These are phyloP conservation scores for Coniochaeta hoffmannii DNA, from an alignment of 2,329 filamentous ascomycete genomes.

Conservation along the genomic window DNA sequence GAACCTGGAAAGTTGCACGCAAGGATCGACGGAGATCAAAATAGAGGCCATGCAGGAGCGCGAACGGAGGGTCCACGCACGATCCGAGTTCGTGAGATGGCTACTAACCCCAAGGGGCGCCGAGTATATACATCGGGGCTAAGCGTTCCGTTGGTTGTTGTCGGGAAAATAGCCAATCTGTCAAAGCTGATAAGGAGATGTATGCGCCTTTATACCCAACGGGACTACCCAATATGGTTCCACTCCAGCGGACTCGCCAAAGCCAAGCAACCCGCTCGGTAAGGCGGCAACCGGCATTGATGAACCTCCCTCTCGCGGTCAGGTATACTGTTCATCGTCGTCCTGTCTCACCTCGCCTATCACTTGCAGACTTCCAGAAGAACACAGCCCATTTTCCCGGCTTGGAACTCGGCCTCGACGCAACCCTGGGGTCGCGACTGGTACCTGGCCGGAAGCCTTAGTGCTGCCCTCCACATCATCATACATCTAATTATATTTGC, in stretches of 20 bases:
- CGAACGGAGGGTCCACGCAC: not conserved
- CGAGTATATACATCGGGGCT: not conserved
- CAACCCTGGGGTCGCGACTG: not conserved
- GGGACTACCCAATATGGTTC: not conserved
- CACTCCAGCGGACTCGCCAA: constrained; percentile 1
- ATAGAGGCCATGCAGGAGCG: not conserved
- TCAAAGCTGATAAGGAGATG: not conserved
- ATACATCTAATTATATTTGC: constrained; percentile 2
- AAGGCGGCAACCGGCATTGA: constrained; percentile 1
- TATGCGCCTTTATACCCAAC: not conserved
- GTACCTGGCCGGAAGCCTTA: not conserved
- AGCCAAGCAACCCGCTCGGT: not conserved
- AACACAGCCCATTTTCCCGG: not conserved
- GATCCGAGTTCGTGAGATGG: not conserved
- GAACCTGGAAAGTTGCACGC: not conserved
- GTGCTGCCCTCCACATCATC: constrained; percentile 1
- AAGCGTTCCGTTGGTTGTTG: not conserved
- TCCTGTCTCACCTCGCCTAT: not conserved
- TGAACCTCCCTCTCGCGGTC: not conserved
- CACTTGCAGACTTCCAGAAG: not conserved
- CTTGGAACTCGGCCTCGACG: not conserved
- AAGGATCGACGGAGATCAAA: not conserved
- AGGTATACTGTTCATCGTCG: not conserved
- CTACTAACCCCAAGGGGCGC: not conserved
- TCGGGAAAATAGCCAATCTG: constrained; percentile 1